A percentile compares a stretch with the other conserved stretches of the same genome.
phyloP scores from a whole-genome alignment of 176 grass and related monocot species.

The Lolium multiflorum region DNA sequence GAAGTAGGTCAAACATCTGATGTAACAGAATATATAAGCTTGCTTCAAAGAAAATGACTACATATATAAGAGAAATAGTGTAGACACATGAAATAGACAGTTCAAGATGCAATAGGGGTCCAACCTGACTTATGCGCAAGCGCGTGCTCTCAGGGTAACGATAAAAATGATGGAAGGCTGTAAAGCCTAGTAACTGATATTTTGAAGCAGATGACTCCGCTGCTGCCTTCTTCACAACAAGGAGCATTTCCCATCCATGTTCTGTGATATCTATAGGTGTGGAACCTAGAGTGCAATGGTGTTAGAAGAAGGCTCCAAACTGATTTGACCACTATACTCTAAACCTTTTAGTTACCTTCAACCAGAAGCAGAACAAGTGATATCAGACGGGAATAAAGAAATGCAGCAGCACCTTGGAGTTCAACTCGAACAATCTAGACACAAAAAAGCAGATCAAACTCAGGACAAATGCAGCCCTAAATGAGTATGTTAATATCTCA shows the following conservation, averaged over 20 bases:
- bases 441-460: conserved; percentile 23
- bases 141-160: conserved; percentile 79
- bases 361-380: conserved; percentile 94
- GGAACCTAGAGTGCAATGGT: conserved; percentile 54
- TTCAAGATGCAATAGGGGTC: neutral
- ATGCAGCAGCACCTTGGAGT: conserved; percentile 70
- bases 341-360: conserved; percentile 69
- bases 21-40: conserved; percentile 1
- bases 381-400: conserved; percentile 84
- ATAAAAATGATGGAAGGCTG: conserved; percentile 83
- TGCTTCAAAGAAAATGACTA: conserved; percentile 21
- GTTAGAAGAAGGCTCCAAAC: conserved; percentile 28
- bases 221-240: conserved; percentile 60
- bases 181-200: conserved; percentile 73
- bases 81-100: conserved; percentile 30
- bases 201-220: conserved; percentile 34
- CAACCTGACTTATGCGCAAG: conserved; percentile 86
- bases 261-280: conserved; percentile 84
- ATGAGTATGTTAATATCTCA: neutral
- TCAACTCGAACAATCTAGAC: conserved; percentile 72
- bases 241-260: conserved; percentile 88
- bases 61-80: neutral
- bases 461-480: neutral
- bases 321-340: conserved; percentile 14
- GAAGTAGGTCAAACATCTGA: conserved; percentile 7